Evolutionary conservation across 768 basidiomycete species (phyloP).

Genomic region (Phylloporus scabripes): DNA sequence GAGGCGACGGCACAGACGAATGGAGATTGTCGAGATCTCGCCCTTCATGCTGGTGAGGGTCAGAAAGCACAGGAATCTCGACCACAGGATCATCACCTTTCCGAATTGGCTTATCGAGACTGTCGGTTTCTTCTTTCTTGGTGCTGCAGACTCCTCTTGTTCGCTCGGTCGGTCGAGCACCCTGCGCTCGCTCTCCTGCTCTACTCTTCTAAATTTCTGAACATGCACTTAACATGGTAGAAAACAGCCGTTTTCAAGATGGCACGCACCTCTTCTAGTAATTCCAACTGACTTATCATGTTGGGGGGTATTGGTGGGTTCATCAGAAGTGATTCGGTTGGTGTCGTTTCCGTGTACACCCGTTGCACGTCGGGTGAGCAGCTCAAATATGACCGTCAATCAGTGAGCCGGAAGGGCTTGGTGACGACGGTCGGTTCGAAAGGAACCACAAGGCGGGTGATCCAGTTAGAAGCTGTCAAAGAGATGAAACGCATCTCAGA

Average conservation of each 20-base stretch:
- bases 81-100: constrained; percentile 37
- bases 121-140: constrained; percentile 40
- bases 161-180: constrained; percentile 34
- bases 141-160: constrained; percentile 7
- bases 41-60: constrained; percentile 16
- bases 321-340: not conserved
- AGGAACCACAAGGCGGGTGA: not conserved
- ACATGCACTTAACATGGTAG: not conserved
- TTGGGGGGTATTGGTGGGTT: not conserved
- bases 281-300: constrained; percentile 24
- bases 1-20: constrained; percentile 27
- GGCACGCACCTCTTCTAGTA: constrained; percentile 27
- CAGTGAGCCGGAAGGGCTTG: not conserved
- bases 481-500: constrained; percentile 13
- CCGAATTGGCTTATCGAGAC: constrained; percentile 59
- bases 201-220: constrained; percentile 55
- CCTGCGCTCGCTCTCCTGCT: constrained; percentile 50
- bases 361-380: not conserved
- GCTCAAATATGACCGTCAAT: constrained; percentile 4
- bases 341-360: not conserved
- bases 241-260: not conserved
- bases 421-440: not conserved
- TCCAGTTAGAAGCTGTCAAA: not conserved
- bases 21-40: constrained; percentile 20
- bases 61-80: constrained; percentile 1